These are phyloP conservation scores for Pseudocercospora macadamiae DNA, from an alignment of 2,329 filamentous ascomycete species.

Conservation along the genomic window DNA sequence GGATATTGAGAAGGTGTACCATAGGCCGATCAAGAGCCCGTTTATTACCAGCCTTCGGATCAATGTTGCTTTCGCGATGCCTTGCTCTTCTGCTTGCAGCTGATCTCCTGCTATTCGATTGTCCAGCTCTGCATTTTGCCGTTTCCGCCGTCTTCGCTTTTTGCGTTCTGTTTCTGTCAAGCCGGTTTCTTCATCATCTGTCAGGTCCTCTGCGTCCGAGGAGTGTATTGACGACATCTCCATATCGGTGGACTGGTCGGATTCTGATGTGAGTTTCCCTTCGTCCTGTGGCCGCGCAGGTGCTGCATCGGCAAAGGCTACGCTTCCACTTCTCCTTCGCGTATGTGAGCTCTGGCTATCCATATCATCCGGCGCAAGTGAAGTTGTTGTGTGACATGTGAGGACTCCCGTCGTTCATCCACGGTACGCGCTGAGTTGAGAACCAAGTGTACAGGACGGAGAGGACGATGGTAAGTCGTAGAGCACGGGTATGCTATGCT, in stretches of 20 bases:
- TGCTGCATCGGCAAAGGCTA: neutral
- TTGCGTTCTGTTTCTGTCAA: conserved; percentile 71
- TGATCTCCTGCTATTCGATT: conserved; percentile 61
- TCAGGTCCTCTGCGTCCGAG: conserved; percentile 20
- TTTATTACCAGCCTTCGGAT: conserved; percentile 72
- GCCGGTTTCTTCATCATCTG: conserved; percentile 82
- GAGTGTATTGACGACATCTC: conserved; percentile 26
- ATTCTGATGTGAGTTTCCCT: conserved; percentile 10
- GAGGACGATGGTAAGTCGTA: too few species aligned
- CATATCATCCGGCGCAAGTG: neutral
- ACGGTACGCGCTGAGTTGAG: neutral
- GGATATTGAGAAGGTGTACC: conserved; percentile 88
- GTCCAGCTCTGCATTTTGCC: conserved; percentile 68
- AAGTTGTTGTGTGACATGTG: neutral
- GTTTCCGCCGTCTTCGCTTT: conserved; percentile 64
- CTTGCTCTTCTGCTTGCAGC: conserved; percentile 69
- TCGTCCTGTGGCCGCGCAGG: neutral
- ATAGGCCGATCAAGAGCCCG: conserved; percentile 77
- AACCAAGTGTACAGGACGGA: too few species aligned
- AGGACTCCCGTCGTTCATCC: neutral
- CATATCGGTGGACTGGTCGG: conserved; percentile 22
- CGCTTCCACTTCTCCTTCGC: neutral
- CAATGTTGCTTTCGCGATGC: conserved; percentile 72
- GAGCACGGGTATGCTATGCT: neutral
- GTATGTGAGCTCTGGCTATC: neutral